Evolutionary conservation across 2,329 filamentous ascomycete species (phyloP).

Genomic region (Cladophialophora psammophila): DNA sequence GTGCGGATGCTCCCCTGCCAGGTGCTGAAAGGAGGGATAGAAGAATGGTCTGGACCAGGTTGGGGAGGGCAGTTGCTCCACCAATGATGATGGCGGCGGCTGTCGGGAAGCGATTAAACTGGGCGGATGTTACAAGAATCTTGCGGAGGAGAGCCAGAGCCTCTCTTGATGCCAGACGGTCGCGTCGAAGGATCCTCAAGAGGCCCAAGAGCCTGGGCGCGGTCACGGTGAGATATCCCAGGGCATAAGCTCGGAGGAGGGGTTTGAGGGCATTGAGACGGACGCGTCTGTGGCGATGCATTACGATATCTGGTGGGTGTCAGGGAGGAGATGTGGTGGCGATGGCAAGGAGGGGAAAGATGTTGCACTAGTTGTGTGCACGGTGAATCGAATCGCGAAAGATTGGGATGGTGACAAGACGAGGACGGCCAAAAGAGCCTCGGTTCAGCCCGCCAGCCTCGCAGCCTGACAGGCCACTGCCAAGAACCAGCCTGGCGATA

Average conservation of each 20-base stretch:
- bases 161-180: conserved; percentile 45
- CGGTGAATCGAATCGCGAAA: background rate
- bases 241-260: conserved; percentile 55
- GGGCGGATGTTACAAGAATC: conserved; percentile 38
- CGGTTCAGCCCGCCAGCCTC: no score
- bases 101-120: conserved; percentile 42
- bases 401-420: background rate
- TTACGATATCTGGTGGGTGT: background rate
- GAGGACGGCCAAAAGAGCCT: background rate
- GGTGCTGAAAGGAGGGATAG: conserved; percentile 39
- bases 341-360: background rate
- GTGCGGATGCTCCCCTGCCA: background rate
- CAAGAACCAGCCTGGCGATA: no score
- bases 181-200: conserved; percentile 45
- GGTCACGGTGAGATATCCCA: conserved; percentile 58
- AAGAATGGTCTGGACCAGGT: conserved; percentile 42
- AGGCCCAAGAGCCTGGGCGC: conserved; percentile 55
- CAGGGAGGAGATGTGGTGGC: background rate
- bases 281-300: conserved; percentile 13
- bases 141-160: conserved; percentile 44
- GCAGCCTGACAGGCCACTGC: no score
- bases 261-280: conserved; percentile 33
- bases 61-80: conserved; percentile 58
- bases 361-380: background rate
- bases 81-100: conserved; percentile 59